phyloP scores from a whole-genome alignment of 306 rosid species.

The Dryas octopetala region DNA sequence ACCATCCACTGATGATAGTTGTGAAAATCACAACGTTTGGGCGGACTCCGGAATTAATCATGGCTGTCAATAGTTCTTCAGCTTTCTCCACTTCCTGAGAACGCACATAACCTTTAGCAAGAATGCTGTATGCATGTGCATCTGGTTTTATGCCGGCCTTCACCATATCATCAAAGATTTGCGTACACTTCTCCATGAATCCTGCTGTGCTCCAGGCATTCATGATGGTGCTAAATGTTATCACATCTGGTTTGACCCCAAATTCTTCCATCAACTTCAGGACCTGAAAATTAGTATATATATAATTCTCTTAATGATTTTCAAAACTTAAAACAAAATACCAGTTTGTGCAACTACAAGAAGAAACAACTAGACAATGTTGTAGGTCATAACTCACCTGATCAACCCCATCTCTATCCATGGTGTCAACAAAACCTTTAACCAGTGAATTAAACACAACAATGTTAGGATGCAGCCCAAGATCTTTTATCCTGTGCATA shows the following conservation, averaged over 20 bases:
- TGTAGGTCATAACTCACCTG: conserved; percentile 40
- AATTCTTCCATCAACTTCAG: conserved; percentile 61
- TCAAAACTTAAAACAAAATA: not conserved
- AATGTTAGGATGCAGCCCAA: conserved; percentile 51
- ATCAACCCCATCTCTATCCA: conserved; percentile 71
- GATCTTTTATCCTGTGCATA: conserved; percentile 53
- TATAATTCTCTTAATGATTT: not conserved
- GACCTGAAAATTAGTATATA: conserved; percentile 40
- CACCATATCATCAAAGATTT: conserved; percentile 58
- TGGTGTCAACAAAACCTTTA: conserved; percentile 58
- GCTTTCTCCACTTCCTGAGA: conserved; percentile 66
- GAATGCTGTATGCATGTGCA: conserved; percentile 66
- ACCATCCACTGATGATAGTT: conserved; percentile 68
- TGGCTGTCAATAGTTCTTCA: conserved; percentile 50
- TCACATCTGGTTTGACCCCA: conserved; percentile 60
- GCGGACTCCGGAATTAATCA: conserved; percentile 44
- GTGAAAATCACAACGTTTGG: conserved; percentile 74
- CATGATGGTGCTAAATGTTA: conserved; percentile 69
- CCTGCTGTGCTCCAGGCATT: conserved; percentile 86
- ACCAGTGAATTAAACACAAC: conserved; percentile 53
- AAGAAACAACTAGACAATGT: not conserved
- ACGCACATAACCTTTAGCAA: conserved; percentile 70
- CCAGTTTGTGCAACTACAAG: conserved; percentile 9
- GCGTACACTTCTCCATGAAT: conserved; percentile 58
- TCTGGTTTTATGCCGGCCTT: conserved; percentile 69